Conservation (phyloP, 139 green algal species). For the Picochlorum sp. region DNA sequence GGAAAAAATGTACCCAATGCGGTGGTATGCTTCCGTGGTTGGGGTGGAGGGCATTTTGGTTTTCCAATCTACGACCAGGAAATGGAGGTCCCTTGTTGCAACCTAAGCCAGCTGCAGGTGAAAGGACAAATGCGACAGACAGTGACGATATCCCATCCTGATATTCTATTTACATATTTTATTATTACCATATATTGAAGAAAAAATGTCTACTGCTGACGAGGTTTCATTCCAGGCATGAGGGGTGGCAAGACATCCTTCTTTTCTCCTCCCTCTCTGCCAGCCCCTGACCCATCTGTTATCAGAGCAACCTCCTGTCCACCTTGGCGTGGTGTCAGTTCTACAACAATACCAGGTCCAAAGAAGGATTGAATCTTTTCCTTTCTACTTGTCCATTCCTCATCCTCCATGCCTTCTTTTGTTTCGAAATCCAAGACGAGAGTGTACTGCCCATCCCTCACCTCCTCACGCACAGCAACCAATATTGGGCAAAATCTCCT, state of each 20-base stretch:
- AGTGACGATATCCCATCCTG: too few species aligned
- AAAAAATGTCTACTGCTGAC: constrained; percentile 38
- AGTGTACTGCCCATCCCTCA: constrained; percentile 34
- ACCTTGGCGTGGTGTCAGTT: constrained; percentile 22
- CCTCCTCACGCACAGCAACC: constrained; percentile 75
- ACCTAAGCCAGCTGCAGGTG: constrained; percentile 9
- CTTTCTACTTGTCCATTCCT: constrained; percentile 56
- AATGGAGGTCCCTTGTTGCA: constrained; percentile 62
- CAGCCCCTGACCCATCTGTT: constrained; percentile 62
- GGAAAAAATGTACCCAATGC: constrained; percentile 41
- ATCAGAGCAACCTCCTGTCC: constrained; percentile 68
- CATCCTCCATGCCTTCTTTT: constrained; percentile 45
- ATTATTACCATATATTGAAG: neutral
- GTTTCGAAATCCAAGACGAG: constrained; percentile 73
- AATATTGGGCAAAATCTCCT: constrained; percentile 63
- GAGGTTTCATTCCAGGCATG: constrained; percentile 69
- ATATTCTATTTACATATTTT: too few species aligned
- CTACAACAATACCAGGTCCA: constrained; percentile 70
- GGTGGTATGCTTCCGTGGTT: constrained; percentile 84
- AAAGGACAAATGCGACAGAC: too few species aligned
- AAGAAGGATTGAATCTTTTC: constrained; percentile 90
- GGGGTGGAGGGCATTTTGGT: constrained; percentile 68
- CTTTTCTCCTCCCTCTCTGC: constrained; percentile 52
- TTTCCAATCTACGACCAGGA: constrained; percentile 57
- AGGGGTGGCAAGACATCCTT: constrained; percentile 86